These are phyloP conservation scores for Aspergillus fumigatiaffinis DNA, from an alignment of 2,329 filamentous ascomycete species.

Conservation along the genomic window DNA sequence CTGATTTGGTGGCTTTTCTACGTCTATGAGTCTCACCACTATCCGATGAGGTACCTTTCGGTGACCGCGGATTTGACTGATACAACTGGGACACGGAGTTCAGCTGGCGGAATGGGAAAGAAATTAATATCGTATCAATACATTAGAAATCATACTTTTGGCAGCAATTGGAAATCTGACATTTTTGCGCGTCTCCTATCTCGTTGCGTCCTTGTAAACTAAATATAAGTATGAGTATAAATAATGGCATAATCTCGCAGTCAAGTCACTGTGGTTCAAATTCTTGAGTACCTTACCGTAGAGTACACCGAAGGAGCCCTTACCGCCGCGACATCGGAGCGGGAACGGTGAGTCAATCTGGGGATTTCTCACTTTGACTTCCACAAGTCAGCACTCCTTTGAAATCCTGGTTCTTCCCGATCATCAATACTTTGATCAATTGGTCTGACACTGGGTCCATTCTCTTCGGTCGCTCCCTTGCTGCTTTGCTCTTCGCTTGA, in stretches of 20 bases:
- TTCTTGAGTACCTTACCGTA: neutral
- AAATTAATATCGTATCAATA: neutral
- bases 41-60: neutral
- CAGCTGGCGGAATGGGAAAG: neutral
- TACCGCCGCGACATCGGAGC: conserved; percentile 14
- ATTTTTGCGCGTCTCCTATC: neutral
- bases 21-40: neutral
- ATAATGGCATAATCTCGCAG: neutral
- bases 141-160: neutral
- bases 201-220: neutral
- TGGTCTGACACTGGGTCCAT: neutral
- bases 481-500: conserved; percentile 1
- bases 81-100: neutral
- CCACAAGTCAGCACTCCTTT: neutral
- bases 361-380: neutral
- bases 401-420: neutral
- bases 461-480: neutral
- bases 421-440: neutral
- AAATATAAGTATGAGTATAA: neutral
- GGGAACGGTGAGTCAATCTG: conserved; percentile 18
- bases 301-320: neutral
- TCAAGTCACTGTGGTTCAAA: neutral
- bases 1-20: conserved; percentile 3
- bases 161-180: neutral
- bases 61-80: neutral